phyloP scores from a whole-genome alignment of 1,139 yeast genomes.

The Arxiozyma heterogenica region DNA sequence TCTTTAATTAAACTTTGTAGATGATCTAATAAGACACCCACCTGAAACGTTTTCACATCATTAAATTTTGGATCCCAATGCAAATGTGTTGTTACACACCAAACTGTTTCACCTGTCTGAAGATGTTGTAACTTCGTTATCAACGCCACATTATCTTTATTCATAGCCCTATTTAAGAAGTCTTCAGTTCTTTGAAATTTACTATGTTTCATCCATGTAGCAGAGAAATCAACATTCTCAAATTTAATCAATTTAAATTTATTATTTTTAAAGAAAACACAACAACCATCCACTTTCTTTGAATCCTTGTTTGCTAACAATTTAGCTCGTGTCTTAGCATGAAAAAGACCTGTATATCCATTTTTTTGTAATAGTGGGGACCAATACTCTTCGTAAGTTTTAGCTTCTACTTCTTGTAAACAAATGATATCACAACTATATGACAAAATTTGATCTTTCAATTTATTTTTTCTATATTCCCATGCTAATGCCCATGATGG shows the following conservation, averaged over 20 bases:
- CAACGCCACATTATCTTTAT: conserved; percentile 86
- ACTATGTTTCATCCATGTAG: conserved; percentile 79
- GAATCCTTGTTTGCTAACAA: conserved; percentile 80
- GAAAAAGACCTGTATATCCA: conserved; percentile 77
- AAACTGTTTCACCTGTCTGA: conserved; percentile 60
- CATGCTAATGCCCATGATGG: conserved; percentile 96
- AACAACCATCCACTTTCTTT: conserved; percentile 95
- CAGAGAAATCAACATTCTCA: conserved; percentile 74
- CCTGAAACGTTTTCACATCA: conserved; percentile 94
- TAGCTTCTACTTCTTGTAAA: conserved; percentile 90
- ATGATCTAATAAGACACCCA: conserved; percentile 84
- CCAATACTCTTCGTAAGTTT: conserved; percentile 82
- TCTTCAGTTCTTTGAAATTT: conserved; percentile 91
- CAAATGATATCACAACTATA: conserved; percentile 72
- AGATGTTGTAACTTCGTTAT: conserved; percentile 69
- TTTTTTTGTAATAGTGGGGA: conserved; percentile 57
- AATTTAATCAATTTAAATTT: conserved; percentile 66
- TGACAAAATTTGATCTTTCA: conserved; percentile 61
- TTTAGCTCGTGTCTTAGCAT: conserved; percentile 84
- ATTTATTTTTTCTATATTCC: conserved; percentile 77
- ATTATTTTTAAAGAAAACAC: conserved; percentile 66
- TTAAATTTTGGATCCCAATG: conserved; percentile 98
- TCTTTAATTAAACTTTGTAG: conserved; percentile 47
- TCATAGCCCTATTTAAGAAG: conserved; percentile 90
- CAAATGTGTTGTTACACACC: conserved; percentile 84